Conservation (phyloP, 1,139 yeast species). For the Barnettozyma hawaiiensis region DNA sequence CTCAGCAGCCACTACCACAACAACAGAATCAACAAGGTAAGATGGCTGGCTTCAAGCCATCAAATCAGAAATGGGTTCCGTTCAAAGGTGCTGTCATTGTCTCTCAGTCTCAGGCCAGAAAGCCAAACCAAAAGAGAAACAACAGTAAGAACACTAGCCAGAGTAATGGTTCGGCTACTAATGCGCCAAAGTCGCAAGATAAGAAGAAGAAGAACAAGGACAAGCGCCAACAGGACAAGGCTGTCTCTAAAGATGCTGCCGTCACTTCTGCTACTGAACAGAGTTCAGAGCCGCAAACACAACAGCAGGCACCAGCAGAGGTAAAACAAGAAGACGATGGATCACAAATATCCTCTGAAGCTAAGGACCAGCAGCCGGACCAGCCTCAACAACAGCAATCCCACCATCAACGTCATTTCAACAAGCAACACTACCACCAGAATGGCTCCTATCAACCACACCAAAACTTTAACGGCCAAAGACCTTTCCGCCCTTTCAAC, state of each 20-base stretch:
- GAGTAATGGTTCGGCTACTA: conserved; percentile 2
- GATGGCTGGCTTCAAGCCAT: conserved; percentile 34
- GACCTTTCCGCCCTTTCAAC: conserved; percentile 21
- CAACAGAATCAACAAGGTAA: conserved; percentile 15
- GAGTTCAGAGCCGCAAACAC: conserved; percentile 1
- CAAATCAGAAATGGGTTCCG: conserved; percentile 88
- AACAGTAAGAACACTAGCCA: conserved; percentile 13
- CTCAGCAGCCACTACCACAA: conserved; percentile 11
- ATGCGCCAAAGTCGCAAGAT: conserved; percentile 9
- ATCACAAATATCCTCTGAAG: conserved; percentile 4
- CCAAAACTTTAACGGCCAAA: conserved; percentile 5
- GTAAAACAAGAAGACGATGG: conserved; percentile 2
- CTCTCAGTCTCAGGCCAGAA: conserved; percentile 20
- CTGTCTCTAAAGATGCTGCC: conserved; percentile 1
- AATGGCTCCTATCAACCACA: conserved; percentile 8
- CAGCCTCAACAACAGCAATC: conserved; percentile 3
- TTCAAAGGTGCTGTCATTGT: conserved; percentile 64
- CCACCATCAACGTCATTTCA: conserved; percentile 10
- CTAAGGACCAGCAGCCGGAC: neutral
- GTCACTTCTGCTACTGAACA: neutral
- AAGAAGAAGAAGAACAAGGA: conserved; percentile 20
- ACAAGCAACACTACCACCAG: conserved; percentile 6
- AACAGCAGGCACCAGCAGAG: neutral
- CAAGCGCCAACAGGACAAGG: conserved; percentile 14
- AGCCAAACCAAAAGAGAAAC: conserved; percentile 16